Evolutionary conservation across 78 protist species (phyloP).

Genomic region (Dictyostelium intermedium): DNA sequence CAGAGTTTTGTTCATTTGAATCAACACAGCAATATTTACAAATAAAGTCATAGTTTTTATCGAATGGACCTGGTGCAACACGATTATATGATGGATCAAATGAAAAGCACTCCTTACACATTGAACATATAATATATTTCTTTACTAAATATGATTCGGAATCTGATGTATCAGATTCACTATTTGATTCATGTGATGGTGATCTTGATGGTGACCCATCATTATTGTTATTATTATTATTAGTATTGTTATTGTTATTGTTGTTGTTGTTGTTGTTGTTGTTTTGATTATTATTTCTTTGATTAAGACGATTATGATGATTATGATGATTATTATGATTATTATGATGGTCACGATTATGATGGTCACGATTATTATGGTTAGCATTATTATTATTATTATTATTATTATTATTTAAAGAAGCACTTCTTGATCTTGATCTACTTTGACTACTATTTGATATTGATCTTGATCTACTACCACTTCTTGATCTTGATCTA

Average conservation of each 20-base stretch:
- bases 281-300: not conserved
- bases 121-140: not conserved
- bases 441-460: not conserved
- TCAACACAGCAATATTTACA: slow-evolving; percentile 45
- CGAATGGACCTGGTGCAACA: slow-evolving; percentile 73
- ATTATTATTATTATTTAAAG: not conserved
- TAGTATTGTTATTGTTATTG: not conserved
- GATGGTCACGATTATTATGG: not conserved
- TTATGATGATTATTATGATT: too few relatives aligned
- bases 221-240: not conserved
- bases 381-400: not conserved
- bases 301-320: too few relatives aligned
- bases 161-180: slow-evolving; percentile 44
- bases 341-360: not conserved
- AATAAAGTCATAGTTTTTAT: slow-evolving; percentile 43
- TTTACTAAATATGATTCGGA: slow-evolving; percentile 18
- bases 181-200: slow-evolving; percentile 23
- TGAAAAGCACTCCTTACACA: slow-evolving; percentile 3
- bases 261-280: not conserved
- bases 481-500: slow-evolving; percentile 11
- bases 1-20: not conserved
- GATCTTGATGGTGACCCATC: slow-evolving; percentile 44
- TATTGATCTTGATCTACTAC: not conserved
- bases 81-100: not conserved
- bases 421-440: slow-evolving; percentile 1